phyloP scores from a whole-genome alignment of 352 stramenopile genomes.

The Phytopythium mirpurense region DNA sequence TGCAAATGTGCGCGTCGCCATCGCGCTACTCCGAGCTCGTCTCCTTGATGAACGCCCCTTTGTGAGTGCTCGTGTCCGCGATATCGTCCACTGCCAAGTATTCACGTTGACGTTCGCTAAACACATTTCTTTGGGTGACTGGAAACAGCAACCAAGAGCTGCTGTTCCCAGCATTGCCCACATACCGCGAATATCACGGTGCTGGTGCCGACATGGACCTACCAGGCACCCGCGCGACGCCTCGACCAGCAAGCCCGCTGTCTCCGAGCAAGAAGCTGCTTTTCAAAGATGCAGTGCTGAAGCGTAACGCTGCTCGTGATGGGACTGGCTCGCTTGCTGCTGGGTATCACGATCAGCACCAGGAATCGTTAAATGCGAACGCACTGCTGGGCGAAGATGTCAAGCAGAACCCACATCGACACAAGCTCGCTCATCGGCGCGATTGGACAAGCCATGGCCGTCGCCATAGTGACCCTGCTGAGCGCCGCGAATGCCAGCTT shows the following conservation, averaged over 20 bases:
- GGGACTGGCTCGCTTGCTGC: neutral
- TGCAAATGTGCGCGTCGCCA: neutral
- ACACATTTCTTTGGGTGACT: neutral
- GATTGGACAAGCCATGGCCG: neutral
- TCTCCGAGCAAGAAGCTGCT: conserved; percentile 24
- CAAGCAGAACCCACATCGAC: neutral
- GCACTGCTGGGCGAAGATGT: neutral
- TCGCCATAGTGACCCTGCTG: neutral
- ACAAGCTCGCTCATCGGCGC: neutral
- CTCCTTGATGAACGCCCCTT: neutral
- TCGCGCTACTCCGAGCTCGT: neutral
- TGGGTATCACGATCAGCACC: neutral
- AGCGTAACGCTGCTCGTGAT: conserved; percentile 17
- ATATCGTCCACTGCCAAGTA: too few species aligned
- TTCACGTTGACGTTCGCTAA: too few species aligned
- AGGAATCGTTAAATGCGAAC: neutral
- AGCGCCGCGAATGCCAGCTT: neutral
- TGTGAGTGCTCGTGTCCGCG: neutral
- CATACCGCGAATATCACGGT: neutral
- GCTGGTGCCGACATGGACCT: neutral
- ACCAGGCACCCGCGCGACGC: neutral
- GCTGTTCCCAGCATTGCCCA: neutral
- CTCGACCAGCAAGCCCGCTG: conserved; percentile 6
- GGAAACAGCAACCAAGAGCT: neutral
- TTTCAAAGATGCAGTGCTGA: conserved; percentile 54